phyloP scores from a whole-genome alignment of 2,329 filamentous ascomycete genomes.

The Curvularia sp. region DNA sequence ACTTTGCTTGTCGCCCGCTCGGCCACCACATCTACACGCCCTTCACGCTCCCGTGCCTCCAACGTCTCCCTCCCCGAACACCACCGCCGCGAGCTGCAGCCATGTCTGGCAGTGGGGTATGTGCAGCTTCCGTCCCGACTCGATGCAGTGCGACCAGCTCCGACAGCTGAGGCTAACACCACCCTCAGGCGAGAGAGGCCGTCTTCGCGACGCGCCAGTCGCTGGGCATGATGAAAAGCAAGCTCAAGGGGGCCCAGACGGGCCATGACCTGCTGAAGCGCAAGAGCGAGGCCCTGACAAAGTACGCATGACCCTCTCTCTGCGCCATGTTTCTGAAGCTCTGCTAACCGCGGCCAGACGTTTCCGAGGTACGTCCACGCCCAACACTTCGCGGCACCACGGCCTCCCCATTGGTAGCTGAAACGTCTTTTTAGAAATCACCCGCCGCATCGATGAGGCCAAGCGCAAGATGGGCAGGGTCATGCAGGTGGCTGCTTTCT shows the following conservation, averaged over 20 bases:
- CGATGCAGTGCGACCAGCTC: constrained; percentile 27
- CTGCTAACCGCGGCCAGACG: constrained; percentile 63
- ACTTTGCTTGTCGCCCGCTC: constrained; percentile 3
- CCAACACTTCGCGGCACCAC: constrained; percentile 10
- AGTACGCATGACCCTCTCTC: constrained; percentile 63
- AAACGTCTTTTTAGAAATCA: constrained; percentile 71
- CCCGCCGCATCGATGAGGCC: constrained; percentile 94
- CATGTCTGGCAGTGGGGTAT: constrained; percentile 64
- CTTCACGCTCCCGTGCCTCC: background rate
- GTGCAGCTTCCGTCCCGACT: constrained; percentile 26
- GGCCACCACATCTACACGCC: constrained; percentile 8
- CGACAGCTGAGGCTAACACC: constrained; percentile 28
- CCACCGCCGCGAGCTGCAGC: constrained; percentile 30
- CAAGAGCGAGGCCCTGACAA: constrained; percentile 97
- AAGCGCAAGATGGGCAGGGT: constrained; percentile 99
- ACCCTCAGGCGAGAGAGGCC: constrained; percentile 81
- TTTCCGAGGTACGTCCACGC: constrained; percentile 74
- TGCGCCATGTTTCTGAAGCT: constrained; percentile 10
- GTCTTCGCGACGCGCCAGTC: constrained; percentile 98
- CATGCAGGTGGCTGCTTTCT: constrained; percentile 99
- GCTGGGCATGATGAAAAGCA: constrained; percentile 94
- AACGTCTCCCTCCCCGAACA: constrained; percentile 1
- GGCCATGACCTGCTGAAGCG: constrained; percentile 95
- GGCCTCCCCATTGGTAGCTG: constrained; percentile 26
- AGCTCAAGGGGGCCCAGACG: constrained; percentile 80